A percentile compares a stretch with the other conserved stretches of the same genome.
Evolutionary conservation across 345 rosid genomes (phyloP).

Genomic region (Murraya paniculata): DNA sequence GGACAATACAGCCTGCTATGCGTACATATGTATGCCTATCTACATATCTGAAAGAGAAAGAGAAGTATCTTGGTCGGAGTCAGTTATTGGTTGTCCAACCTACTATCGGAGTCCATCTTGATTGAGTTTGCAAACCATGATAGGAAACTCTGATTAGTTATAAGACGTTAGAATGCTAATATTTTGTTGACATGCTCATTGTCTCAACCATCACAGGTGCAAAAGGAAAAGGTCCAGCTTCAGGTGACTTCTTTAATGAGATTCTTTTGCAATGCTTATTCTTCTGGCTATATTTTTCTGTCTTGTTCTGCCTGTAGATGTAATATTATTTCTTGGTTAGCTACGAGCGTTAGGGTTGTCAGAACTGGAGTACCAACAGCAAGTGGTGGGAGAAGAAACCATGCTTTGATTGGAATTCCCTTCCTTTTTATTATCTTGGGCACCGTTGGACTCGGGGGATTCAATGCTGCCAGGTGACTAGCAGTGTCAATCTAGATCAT

Average conservation of each 20-base stretch:
- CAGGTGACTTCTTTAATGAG: conserved; percentile 30
- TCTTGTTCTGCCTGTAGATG: not conserved
- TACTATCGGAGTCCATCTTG: not conserved
- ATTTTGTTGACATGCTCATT: conserved; percentile 7
- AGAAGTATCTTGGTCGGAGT: not conserved
- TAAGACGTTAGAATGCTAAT: conserved; percentile 3
- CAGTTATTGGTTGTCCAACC: conserved; percentile 12
- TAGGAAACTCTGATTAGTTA: conserved; percentile 1
- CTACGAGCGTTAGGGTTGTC: conserved; percentile 50
- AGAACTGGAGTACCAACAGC: conserved; percentile 63
- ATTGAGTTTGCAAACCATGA: conserved; percentile 46
- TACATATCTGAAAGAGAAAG: not conserved
- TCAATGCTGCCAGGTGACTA: conserved; percentile 61
- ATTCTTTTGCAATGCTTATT: not conserved
- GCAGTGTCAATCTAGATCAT: not conserved
- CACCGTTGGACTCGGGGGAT: conserved; percentile 71
- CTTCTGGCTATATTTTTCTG: not conserved
- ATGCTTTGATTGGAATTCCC: conserved; percentile 8
- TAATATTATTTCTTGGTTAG: conserved; percentile 32
- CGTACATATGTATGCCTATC: not conserved
- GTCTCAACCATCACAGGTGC: conserved; percentile 43
- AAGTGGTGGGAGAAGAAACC: conserved; percentile 55
- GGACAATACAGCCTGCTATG: not conserved
- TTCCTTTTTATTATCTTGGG: conserved; percentile 55
- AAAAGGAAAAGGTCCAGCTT: conserved; percentile 29